phyloP scores from a whole-genome alignment of 2,329 filamentous ascomycete genomes.

The Sporothrix humicola region DNA sequence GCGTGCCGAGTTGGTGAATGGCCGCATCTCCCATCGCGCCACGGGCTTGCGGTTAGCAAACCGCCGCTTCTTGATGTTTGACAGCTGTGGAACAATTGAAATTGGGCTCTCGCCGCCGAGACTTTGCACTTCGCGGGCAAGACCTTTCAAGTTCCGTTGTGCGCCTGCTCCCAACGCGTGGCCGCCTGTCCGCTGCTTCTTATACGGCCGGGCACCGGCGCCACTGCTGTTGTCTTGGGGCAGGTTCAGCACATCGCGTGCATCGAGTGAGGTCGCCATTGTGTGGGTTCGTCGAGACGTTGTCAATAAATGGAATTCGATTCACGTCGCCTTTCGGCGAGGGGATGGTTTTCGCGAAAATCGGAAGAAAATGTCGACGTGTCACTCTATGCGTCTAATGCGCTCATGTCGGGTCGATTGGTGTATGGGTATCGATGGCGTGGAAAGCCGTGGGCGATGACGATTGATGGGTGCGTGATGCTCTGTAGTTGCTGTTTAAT shows the following conservation, averaged over 20 bases:
- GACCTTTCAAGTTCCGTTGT: slow-evolving; percentile 62
- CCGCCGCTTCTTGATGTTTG: slow-evolving; percentile 64
- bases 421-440: not conserved
- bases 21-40: slow-evolving; percentile 67
- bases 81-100: slow-evolving; percentile 66
- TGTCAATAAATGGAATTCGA: not conserved
- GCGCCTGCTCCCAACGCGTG: slow-evolving; percentile 44
- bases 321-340: not conserved
- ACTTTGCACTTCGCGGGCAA: slow-evolving; percentile 69
- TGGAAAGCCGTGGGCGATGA: not conserved
- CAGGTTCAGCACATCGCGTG: slow-evolving; percentile 87
- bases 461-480: not conserved
- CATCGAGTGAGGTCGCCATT: slow-evolving; percentile 75
- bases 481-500: not conserved
- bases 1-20: slow-evolving; percentile 80
- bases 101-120: slow-evolving; percentile 70
- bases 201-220: slow-evolving; percentile 61
- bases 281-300: not conserved
- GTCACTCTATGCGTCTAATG: not conserved
- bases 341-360: not conserved
- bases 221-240: slow-evolving; percentile 60
- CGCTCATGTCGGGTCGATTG: not conserved
- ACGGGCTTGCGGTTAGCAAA: slow-evolving; percentile 62
- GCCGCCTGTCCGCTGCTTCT: slow-evolving; percentile 74
- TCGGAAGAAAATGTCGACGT: not conserved